Conservation (phyloP, 768 basidiomycete genomes). For the Asterophora parasitica region DNA sequence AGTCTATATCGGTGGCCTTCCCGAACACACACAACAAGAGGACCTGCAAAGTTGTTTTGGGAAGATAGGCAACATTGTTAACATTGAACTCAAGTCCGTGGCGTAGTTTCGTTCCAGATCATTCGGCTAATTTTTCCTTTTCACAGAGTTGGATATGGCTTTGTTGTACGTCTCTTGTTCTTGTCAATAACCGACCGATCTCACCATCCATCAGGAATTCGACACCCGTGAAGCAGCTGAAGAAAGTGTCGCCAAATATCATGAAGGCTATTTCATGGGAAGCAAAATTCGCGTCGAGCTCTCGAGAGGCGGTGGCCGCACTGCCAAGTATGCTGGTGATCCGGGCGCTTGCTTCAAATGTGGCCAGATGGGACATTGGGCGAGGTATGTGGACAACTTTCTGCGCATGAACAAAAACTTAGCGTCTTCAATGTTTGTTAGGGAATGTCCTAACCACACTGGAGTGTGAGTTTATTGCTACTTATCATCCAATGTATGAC, state of each 20-base stretch:
- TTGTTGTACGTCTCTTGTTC: conserved; percentile 57
- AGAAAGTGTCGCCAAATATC: conserved; percentile 82
- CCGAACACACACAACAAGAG: conserved; percentile 81
- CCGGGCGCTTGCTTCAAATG: conserved; percentile 89
- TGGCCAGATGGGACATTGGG: conserved; percentile 85
- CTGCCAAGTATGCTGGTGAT: conserved; percentile 78
- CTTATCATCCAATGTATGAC: neutral
- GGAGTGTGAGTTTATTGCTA: conserved; percentile 40
- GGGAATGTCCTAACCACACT: conserved; percentile 66
- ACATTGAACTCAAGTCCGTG: conserved; percentile 80
- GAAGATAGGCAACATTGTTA: conserved; percentile 70
- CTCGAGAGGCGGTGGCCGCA: conserved; percentile 79
- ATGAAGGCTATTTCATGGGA: conserved; percentile 89
- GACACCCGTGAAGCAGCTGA: conserved; percentile 77
- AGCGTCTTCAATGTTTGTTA: conserved; percentile 21
- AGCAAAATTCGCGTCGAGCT: conserved; percentile 87
- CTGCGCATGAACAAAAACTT: neutral
- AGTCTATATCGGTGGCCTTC: conserved; percentile 87
- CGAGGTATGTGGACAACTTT: conserved; percentile 48
- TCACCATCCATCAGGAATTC: conserved; percentile 58
- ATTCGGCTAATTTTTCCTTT: conserved; percentile 12
- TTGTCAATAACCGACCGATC: neutral
- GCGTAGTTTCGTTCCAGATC: conserved; percentile 13
- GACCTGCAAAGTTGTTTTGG: conserved; percentile 84
- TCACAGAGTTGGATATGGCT: conserved; percentile 78